Base-by-base conservation (phyloP, 1,284 basidiomycete genomes). In the Puccinia horiana region DNA sequence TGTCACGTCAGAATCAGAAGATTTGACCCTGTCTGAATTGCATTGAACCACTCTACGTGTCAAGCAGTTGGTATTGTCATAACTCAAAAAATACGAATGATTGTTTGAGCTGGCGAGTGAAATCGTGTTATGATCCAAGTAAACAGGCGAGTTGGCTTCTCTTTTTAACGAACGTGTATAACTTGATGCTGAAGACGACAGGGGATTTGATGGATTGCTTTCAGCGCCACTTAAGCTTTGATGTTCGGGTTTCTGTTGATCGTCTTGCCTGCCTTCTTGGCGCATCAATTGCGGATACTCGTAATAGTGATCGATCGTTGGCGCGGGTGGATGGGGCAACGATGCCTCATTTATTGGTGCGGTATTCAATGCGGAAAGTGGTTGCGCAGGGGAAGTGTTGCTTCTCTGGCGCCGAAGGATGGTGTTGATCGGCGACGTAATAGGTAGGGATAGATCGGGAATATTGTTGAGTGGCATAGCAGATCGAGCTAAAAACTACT, bases 1-100 rank as follows among this genome's bases (percentile, higher is more conserved):
- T 9, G 78, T 73, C 20, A 81, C 67, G 49, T 81, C 78, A 61
- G 78, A 81, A 61, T 81, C 72, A 16, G 58, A 74, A 5, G 54
- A 52, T 81, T 72, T 74, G 14, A 75, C 42, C 49, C 80, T 81
- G 32, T 70, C 40, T 37, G 80, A 52, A 47, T 74, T 67, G 26
- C 80, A 75, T 65, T 65, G 72, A 40, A 52, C 80, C 26, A 81
- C 80, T 75, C 80, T 44, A 52, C 80, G 70, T 42, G 69, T 81
- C 42, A 49, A 23, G 37, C 44, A 58, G 63, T 49, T 61, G 20
- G n/a, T 61, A 61, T 29, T 63, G 49, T 29, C 52, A 61, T n/a
- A 40, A 75, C 54, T 56, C 5, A 44, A 56, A 16, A 75, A 77
- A 12, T 65, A 63, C 4, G 37, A 77, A 26, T 67, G 20, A 29